Conservation (phyloP, 331 rosid genomes). For the Prunus yedoensis region DNA sequence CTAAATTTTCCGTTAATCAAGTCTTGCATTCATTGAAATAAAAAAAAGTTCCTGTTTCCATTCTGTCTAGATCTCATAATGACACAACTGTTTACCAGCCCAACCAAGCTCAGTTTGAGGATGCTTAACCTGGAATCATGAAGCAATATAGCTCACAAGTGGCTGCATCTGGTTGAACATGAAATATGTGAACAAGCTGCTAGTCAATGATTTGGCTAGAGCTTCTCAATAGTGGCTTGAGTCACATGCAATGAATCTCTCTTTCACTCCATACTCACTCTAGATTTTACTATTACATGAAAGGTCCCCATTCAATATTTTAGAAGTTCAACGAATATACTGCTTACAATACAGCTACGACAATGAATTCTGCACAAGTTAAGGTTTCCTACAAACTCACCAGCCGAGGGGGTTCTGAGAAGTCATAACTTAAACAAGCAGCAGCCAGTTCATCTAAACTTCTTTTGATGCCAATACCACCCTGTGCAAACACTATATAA, state of each 20-base stretch:
- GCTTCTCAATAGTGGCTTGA: not conserved
- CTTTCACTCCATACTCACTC: not conserved
- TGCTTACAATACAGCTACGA: not conserved
- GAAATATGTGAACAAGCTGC: not conserved
- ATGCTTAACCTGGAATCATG: not conserved
- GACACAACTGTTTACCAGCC: not conserved
- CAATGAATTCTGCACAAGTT: not conserved
- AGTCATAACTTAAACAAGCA: constrained; percentile 63
- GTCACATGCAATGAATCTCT: not conserved
- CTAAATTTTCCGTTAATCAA: not conserved
- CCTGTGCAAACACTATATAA: constrained; percentile 44
- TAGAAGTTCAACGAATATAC: not conserved
- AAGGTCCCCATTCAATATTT: not conserved
- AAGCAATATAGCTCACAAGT: not conserved
- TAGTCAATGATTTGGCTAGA: not conserved
- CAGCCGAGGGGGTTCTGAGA: constrained; percentile 75
- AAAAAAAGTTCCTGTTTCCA: not conserved
- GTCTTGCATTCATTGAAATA: not conserved
- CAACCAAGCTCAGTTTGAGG: not conserved
- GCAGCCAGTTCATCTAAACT: constrained; percentile 84
- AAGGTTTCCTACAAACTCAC: constrained; percentile 44
- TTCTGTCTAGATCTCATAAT: not conserved
- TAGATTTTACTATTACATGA: not conserved
- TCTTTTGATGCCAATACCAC: constrained; percentile 69
- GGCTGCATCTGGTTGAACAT: not conserved